These are phyloP conservation scores for Candida michaelii DNA, from an alignment of 805 yeast species.

Conservation along the genomic window DNA sequence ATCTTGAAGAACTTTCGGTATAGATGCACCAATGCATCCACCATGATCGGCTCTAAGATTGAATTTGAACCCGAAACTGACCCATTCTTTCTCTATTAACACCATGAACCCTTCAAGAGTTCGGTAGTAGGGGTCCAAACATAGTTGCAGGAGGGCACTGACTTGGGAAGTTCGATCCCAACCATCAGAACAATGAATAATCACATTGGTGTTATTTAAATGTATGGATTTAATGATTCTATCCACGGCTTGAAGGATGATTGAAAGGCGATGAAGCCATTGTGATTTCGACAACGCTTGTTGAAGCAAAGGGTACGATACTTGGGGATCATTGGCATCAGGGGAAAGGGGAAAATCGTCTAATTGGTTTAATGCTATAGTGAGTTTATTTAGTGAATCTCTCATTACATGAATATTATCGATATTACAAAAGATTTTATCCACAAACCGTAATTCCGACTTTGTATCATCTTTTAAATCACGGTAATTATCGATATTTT, in stretches of 20 bases:
- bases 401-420: slow-evolving; percentile 96
- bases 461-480: slow-evolving; percentile 19
- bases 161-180: slow-evolving; percentile 98
- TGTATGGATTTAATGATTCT: slow-evolving; percentile 79
- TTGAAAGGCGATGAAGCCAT: slow-evolving; percentile 75
- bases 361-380: slow-evolving; percentile 62
- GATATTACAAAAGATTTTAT: slow-evolving; percentile 80
- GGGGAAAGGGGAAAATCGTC: slow-evolving; percentile 51
- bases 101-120: slow-evolving; percentile 85
- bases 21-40: slow-evolving; percentile 43
- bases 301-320: slow-evolving; percentile 33
- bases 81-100: slow-evolving; percentile 91
- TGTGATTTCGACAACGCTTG: slow-evolving; percentile 61
- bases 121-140: slow-evolving; percentile 87
- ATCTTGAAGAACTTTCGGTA: slow-evolving; percentile 17
- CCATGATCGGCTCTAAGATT: slow-evolving; percentile 81
- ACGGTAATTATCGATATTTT: slow-evolving; percentile 82
- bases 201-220: slow-evolving; percentile 74
- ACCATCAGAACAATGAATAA: slow-evolving; percentile 96
- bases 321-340: slow-evolving; percentile 14
- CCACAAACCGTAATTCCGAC: slow-evolving; percentile 26
- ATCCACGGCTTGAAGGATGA: slow-evolving; percentile 73
- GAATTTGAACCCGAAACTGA: slow-evolving; percentile 90
- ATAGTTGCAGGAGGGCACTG: slow-evolving; percentile 76
- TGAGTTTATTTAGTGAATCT: slow-evolving; percentile 68